Conservation (phyloP, 768 basidiomycete genomes). For the Lyophyllum semitale region DNA sequence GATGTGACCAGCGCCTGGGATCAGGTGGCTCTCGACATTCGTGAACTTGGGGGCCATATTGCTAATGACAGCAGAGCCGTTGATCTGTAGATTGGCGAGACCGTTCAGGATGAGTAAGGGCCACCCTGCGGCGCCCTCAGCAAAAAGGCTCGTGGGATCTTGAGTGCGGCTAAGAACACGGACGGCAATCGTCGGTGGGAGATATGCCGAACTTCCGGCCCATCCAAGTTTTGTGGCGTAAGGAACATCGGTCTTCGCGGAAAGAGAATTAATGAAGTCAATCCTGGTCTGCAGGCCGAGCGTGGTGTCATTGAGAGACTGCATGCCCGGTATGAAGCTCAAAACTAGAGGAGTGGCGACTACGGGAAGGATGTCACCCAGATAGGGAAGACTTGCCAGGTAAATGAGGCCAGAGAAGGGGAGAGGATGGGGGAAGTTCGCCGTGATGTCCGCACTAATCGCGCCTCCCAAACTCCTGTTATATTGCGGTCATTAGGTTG, state of each 20-base stretch:
- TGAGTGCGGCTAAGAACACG: conserved; percentile 23
- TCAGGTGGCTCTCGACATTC: too few relatives aligned
- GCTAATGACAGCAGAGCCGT: conserved; percentile 22
- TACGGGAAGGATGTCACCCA: conserved; percentile 20
- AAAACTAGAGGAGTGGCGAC: conserved; percentile 23
- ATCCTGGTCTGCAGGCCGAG: conserved; percentile 19
- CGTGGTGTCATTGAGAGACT: conserved; percentile 21
- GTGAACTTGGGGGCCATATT: conserved; percentile 32
- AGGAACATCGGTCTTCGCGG: conserved; percentile 26
- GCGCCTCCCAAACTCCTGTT: conserved; percentile 19
- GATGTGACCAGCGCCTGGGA: conserved; percentile 31
- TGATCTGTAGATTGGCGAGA: conserved; percentile 24
- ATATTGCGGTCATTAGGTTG: background rate
- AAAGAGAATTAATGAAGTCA: conserved; percentile 27
- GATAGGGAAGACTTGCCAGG: conserved; percentile 26
- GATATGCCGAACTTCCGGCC: conserved; percentile 20
- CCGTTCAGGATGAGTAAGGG: conserved; percentile 27
- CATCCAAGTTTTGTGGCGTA: too few relatives aligned
- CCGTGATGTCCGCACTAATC: conserved; percentile 27
- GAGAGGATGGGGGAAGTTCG: conserved; percentile 21
- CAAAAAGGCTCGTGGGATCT: too few relatives aligned
- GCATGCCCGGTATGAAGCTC: conserved; percentile 21
- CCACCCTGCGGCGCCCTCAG: too few relatives aligned
- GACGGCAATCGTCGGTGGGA: conserved; percentile 18
- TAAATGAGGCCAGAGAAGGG: conserved; percentile 30